Evolutionary conservation across 164 flowering plant genomes (phyloP).

Genomic region (Stephania yunnanensis): DNA sequence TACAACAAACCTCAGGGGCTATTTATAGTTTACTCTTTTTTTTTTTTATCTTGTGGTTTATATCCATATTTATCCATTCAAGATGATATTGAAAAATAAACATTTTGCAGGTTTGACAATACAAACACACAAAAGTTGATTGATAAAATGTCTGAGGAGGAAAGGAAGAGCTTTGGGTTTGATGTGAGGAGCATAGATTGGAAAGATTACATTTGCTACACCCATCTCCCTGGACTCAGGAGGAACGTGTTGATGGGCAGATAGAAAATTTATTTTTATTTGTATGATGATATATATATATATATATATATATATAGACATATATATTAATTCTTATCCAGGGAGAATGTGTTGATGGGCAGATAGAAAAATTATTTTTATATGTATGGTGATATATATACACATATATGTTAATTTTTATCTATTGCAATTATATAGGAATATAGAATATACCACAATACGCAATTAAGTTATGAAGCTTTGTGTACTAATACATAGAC

Average conservation of each 20-base stretch:
- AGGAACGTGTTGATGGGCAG: conserved; percentile 88
- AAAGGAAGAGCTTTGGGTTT: conserved; percentile 57
- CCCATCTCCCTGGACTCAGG: conserved; percentile 79
- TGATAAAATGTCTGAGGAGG: conserved; percentile 76
- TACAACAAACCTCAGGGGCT: too few relatives aligned
- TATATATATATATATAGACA: too few relatives aligned
- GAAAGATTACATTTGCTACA: conserved; percentile 71
- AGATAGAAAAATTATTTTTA: conserved; percentile 20
- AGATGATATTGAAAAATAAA: not conserved
- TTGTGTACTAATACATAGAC: too few relatives aligned
- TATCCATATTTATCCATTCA: too few relatives aligned
- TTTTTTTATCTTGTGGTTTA: too few relatives aligned
- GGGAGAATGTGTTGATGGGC: conserved; percentile 87
- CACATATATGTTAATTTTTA: not conserved
- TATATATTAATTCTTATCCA: not conserved
- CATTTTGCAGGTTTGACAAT: conserved; percentile 47
- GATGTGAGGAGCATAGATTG: conserved; percentile 77
- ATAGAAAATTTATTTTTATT: conserved; percentile 1
- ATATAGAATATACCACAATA: not conserved
- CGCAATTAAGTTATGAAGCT: not conserved
- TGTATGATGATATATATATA: not conserved
- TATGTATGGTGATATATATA: not conserved
- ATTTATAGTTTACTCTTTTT: too few relatives aligned
- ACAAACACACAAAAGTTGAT: conserved; percentile 50
- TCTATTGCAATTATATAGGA: not conserved